phyloP scores from a whole-genome alignment of 768 basidiomycete species.

The Mrakia frigida region DNA sequence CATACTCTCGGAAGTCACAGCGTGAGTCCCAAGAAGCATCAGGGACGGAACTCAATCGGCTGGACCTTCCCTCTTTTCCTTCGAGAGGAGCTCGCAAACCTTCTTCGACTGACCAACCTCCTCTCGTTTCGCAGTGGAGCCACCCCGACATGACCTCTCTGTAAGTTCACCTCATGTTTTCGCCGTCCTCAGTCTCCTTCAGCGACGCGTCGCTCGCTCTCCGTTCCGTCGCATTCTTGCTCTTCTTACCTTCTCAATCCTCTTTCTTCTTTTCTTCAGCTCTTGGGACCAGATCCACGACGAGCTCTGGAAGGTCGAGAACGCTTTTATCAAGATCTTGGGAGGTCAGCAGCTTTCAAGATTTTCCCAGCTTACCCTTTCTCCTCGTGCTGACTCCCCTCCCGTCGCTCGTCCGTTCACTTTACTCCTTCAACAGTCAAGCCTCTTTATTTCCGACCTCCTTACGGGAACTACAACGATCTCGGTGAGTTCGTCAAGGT shows the following conservation, averaged over 20 bases:
- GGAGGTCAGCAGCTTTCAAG: no score
- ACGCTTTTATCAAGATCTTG: conserved; percentile 42
- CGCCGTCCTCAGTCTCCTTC: neutral
- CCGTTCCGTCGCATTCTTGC: conserved; percentile 30
- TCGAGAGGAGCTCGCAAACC: no score
- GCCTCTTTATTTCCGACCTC: conserved; percentile 40
- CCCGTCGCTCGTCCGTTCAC: neutral
- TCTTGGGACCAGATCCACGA: neutral
- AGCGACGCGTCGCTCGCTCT: neutral
- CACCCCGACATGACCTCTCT: neutral
- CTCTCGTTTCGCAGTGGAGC: conserved; percentile 3
- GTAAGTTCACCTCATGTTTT: conserved; percentile 27
- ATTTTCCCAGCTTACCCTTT: no score
- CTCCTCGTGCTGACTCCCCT: neutral
- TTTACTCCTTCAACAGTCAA: neutral
- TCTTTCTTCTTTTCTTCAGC: neutral
- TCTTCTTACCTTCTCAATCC: conserved; percentile 38
- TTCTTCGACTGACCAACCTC: no score
- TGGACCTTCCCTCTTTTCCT: no score
- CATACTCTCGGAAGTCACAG: conserved; percentile 44
- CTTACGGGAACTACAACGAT: conserved; percentile 42
- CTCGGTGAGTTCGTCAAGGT: conserved; percentile 6
- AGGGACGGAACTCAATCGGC: no score
- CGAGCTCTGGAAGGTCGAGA: conserved; percentile 41
- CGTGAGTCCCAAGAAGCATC: neutral